Base-by-base conservation (phyloP, 441 rosid species). In the Cnidoscolus chayamansa region DNA sequence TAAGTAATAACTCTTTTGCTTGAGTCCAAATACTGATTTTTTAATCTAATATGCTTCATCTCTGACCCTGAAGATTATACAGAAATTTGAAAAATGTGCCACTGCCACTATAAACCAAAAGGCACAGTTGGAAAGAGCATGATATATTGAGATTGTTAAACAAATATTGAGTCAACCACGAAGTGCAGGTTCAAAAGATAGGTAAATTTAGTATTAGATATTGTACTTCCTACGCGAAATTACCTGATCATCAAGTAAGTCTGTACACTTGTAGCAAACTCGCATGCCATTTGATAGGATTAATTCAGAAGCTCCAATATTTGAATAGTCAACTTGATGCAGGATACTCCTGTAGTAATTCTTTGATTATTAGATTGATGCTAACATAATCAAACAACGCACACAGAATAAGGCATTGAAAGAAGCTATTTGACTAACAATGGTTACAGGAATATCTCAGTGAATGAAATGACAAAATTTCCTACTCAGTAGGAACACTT, bases 221-320 rank as follows among this genome's bases (percentile, higher is more conserved):
- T 43, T 13, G 16, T 30, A 71, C 12, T 51, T 49, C 68, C 31
- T 65, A 59, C 59, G 67, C 53, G 73, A 80, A 74, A 56, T 76
- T 83, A 94, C 98, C 98, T 94, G 98, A 77, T 92, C 98, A 77
- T 94, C 91, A 81, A 90, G 90, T 83, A 89, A 89, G 82, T 94
- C 91, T 7, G 98, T 94, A 54, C 89, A 83, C 81, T 94, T 92
- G 69, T 88, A 94, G 85, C 93, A 94, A 72, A 91, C 86, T 69
- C 88, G 84, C 94, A 92, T 89, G 74, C 97, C 98, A 84, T 94
- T 94, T 76, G 98, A 92, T 83, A 92, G 76, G 58, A 87, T 81
- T 70, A 94, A 60, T 78, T 94, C 97, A 65, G 91, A 87, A 78
- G 92, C 97, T 77, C 91, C 91, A 72, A 94, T 84, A 76, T 84